These are phyloP conservation scores for Euphrasia arctica DNA, from an alignment of 305 asterid genomes.

Conservation along the genomic window DNA sequence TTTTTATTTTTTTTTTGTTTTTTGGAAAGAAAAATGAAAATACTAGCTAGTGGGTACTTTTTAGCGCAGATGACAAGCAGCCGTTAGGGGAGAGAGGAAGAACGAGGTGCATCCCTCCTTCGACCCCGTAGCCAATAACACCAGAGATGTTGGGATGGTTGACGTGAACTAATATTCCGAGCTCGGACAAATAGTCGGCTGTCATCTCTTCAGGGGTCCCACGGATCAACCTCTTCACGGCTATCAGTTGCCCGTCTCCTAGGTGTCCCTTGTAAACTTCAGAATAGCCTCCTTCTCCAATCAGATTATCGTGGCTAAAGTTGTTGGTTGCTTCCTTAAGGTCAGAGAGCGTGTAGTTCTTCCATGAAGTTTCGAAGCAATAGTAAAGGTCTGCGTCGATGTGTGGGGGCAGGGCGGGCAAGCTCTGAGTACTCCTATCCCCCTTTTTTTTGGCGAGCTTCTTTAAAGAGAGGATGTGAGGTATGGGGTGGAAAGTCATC, in stretches of 20 bases:
- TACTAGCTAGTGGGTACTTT: slow-evolving; percentile 35
- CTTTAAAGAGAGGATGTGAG: slow-evolving; percentile 75
- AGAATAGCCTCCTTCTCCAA: slow-evolving; percentile 97
- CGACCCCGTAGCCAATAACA: slow-evolving; percentile 92
- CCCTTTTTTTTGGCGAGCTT: slow-evolving; percentile 60
- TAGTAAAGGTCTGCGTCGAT: slow-evolving; percentile 54
- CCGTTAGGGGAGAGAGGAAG: slow-evolving; percentile 96
- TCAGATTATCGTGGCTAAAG: slow-evolving; percentile 59
- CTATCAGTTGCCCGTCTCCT: slow-evolving; percentile 74
- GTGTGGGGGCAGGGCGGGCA: slow-evolving; percentile 39
- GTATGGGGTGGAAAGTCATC: slow-evolving; percentile 32
- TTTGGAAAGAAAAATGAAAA: too few relatives aligned
- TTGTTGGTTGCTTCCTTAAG: slow-evolving; percentile 65
- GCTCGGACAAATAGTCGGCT: slow-evolving; percentile 84
- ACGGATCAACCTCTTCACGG: slow-evolving; percentile 75
- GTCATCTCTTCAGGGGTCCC: slow-evolving; percentile 96
- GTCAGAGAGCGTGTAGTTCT: slow-evolving; percentile 70
- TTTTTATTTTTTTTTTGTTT: too few relatives aligned
- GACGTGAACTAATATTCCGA: slow-evolving; percentile 93
- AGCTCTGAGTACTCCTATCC: slow-evolving; percentile 44
- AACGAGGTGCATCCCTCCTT: slow-evolving; percentile 98
- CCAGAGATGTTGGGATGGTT: slow-evolving; percentile 82
- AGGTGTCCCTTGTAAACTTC: slow-evolving; percentile 89
- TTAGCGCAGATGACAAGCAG: slow-evolving; percentile 72
- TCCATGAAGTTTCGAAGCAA: slow-evolving; percentile 87